Conservation (phyloP, 371 early-diverging fungal genomes). For the Mortierella sp. region DNA sequence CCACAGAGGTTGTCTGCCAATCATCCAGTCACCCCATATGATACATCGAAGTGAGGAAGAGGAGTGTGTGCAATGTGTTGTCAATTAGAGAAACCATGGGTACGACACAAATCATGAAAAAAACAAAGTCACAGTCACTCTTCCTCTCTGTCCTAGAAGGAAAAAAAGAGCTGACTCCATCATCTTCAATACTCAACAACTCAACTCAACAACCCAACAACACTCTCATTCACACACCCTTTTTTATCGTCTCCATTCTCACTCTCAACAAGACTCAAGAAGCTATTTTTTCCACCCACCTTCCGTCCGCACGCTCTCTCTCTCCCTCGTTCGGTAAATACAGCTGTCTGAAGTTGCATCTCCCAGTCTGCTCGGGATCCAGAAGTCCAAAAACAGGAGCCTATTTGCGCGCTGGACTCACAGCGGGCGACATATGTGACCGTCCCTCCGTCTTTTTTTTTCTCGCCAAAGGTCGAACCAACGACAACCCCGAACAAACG, state of each 20-base stretch:
- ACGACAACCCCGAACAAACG: neutral
- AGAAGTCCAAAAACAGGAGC: neutral
- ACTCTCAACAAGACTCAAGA: too few species aligned
- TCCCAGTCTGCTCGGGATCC: neutral
- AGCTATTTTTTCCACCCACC: too few species aligned
- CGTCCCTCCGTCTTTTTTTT: neutral
- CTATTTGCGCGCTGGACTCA: neutral
- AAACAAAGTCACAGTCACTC: neutral
- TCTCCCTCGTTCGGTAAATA: neutral
- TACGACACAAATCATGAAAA: neutral
- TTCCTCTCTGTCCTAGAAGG: neutral
- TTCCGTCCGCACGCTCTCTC: too few species aligned
- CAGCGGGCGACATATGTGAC: neutral
- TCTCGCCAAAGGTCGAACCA: neutral
- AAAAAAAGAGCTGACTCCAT: neutral
- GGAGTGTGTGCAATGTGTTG: neutral
- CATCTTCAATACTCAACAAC: neutral
- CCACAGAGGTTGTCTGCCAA: neutral
- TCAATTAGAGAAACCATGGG: neutral
- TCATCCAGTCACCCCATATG: neutral
- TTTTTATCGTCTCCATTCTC: too few species aligned
- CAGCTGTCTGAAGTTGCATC: neutral
- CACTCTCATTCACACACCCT: neutral
- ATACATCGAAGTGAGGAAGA: too few species aligned
- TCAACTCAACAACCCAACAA: neutral